These are phyloP conservation scores for Leccinum imitatum DNA, from an alignment of 768 basidiomycete species.

Conservation along the genomic window DNA sequence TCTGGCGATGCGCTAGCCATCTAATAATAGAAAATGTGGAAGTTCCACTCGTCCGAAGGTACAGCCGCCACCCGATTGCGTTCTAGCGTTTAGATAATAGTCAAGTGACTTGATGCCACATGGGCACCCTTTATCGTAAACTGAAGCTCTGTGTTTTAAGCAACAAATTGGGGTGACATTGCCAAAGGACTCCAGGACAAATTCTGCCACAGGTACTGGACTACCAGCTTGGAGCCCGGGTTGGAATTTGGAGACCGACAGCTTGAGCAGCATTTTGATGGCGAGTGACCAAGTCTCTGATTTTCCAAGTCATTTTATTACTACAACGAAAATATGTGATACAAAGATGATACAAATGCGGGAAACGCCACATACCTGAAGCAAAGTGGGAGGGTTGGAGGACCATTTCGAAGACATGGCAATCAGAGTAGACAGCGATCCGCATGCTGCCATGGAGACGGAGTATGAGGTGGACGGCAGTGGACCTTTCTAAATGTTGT, in stretches of 20 bases:
- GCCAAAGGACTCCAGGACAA: constrained; percentile 93
- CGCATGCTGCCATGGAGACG: background rate
- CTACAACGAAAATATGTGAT: constrained; percentile 40
- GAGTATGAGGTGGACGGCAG: background rate
- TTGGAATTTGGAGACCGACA: constrained; percentile 65
- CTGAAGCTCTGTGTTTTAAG: constrained; percentile 97
- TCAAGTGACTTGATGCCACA: constrained; percentile 93
- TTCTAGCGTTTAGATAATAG: constrained; percentile 76
- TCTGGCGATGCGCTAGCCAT: constrained; percentile 87
- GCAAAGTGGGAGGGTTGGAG: background rate
- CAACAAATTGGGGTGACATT: constrained; percentile 91
- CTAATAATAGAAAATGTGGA: constrained; percentile 98
- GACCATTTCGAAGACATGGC: background rate
- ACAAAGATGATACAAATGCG: background rate
- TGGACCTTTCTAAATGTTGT: no score
- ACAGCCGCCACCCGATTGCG: constrained; percentile 81
- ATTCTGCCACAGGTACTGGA: constrained; percentile 91
- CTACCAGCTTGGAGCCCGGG: constrained; percentile 82
- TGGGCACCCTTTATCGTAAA: constrained; percentile 87
- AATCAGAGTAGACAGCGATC: background rate
- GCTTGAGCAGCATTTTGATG: constrained; percentile 89
- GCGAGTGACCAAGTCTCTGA: constrained; percentile 85
- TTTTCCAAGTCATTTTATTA: constrained; percentile 92
- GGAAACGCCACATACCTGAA: no score
- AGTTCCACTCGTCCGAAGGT: constrained; percentile 92